Evolutionary conservation across 495 filamentous ascomycete genomes (phyloP), one percentile per base, ranked within the genome.

Genomic region (Penicillium atrosanguineum): DNA sequence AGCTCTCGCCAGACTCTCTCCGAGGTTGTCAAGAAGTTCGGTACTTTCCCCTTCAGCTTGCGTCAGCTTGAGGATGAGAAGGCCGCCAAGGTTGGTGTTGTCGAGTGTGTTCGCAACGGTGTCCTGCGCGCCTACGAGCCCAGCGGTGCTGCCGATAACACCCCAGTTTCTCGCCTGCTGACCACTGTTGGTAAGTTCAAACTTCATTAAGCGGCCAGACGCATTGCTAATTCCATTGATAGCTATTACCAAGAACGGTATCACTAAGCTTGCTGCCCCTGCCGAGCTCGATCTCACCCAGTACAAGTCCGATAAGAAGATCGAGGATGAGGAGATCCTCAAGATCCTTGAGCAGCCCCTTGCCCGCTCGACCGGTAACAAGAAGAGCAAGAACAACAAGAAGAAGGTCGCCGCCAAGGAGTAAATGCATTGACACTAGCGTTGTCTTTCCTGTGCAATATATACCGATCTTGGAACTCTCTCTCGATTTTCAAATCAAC

Each of bases 201-300:
- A 39, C 19, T 6, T 2, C 14, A 16, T 18, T 1, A 12, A 23
- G 23, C 26, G n/a, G n/a, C 18, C 11, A 31, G 44, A 53, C 21
- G 50, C 34, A n/a, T 11, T 19, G n/a, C 38, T 40, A 20, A 54
- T 60, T 46, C 53, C 54, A 18, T 11, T 62, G 36, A 15, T 5
- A 97, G 95, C 91, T 50, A 93, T 97, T 75, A 97, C 93, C 53
- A 98, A 97, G 85, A 95, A 96, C 70, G 94, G 94, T 61, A 73
- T 98, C 68, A 87, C 86, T 62, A 89, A 88, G 70, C 74, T 98
- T 23, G 85, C 89, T 38, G 85, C 82, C 7, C 87, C 94, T 20
- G 83, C 87, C 50, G 69, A 83, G 8, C 74, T 82, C 18, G 89
- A 97, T 61, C 64, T 94, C 42, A 78, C 78, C 62, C 88, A 91